Conservation (phyloP, 768 basidiomycete species). For the Tulasnella sp. region DNA sequence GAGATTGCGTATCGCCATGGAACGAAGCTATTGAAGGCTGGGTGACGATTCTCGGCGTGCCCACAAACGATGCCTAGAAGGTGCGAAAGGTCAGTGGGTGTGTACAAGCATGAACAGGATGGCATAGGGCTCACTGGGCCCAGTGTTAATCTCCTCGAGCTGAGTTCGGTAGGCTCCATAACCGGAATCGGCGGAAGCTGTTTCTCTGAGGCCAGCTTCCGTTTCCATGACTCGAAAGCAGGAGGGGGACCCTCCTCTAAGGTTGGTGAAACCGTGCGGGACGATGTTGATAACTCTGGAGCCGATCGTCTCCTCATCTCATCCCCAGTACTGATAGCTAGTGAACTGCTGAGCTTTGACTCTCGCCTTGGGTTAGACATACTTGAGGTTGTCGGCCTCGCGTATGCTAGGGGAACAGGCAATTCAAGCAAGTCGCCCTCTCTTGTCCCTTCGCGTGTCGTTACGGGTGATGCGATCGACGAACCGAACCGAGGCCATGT, state of each 20-base stretch:
- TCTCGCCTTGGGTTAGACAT: no score
- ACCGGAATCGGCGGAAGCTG: neutral
- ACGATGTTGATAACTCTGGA: neutral
- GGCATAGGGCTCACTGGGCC: constrained; percentile 3
- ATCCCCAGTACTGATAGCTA: no score
- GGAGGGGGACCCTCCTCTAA: neutral
- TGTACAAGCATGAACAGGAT: neutral
- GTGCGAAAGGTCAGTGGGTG: neutral
- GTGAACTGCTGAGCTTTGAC: no score
- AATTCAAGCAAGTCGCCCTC: no score
- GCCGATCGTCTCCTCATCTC: neutral
- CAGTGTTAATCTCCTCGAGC: constrained; percentile 7
- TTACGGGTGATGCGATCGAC: no score
- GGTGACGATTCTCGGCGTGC: constrained; percentile 2
- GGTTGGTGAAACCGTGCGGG: neutral
- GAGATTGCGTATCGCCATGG: constrained; percentile 1
- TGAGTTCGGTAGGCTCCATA: no score
- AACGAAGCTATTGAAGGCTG: neutral
- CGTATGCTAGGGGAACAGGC: no score
- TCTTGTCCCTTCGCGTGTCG: no score
- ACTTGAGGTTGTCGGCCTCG: no score
- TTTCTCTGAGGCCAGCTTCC: neutral
- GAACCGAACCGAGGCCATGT: no score
- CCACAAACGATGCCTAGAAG: constrained; percentile 5
- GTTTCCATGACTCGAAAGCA: neutral